Percentiles rank a stretch among this genome's conserved stretches.
phyloP scores from a whole-genome alignment of 352 stramenopile genomes.

The Pythium vanterpoolii region DNA sequence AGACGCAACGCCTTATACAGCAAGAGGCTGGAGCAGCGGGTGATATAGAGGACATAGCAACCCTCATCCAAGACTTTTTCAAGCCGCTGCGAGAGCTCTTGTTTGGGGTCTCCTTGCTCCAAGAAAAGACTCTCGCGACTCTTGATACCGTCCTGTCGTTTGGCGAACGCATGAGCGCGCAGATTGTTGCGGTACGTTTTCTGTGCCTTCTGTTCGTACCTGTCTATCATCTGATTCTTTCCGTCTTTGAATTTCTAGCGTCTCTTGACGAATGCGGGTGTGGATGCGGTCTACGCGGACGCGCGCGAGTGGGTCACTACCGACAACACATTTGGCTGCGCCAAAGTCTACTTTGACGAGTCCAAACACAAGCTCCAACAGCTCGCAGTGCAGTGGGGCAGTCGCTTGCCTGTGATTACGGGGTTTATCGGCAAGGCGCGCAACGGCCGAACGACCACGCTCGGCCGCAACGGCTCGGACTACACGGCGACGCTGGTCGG shows the following conservation, averaged over 20 bases:
- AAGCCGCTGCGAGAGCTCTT: conserved; percentile 73
- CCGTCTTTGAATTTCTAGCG: conserved; percentile 2
- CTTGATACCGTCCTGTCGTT: conserved; percentile 80
- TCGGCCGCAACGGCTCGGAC: conserved; percentile 80
- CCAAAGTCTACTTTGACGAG: conserved; percentile 76
- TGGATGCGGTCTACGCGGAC: conserved; percentile 67
- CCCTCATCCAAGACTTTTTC: conserved; percentile 54
- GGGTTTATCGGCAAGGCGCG: conserved; percentile 67
- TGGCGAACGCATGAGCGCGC: conserved; percentile 70
- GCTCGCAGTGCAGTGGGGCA: conserved; percentile 38
- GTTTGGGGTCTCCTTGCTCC: conserved; percentile 69
- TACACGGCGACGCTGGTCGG: conserved; percentile 84
- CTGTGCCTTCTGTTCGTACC: neutral
- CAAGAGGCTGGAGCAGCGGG: conserved; percentile 18
- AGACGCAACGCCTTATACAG: conserved; percentile 47
- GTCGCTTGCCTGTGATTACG: conserved; percentile 64
- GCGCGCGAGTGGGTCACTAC: conserved; percentile 72
- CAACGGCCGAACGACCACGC: conserved; percentile 68
- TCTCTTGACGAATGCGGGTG: conserved; percentile 51
- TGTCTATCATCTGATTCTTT: neutral
- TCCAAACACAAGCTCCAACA: conserved; percentile 66
- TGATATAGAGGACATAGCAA: conserved; percentile 50
- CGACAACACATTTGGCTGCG: conserved; percentile 63
- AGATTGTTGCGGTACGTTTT: conserved; percentile 54
- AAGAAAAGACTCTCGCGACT: conserved; percentile 66